These are phyloP conservation scores for Suhomyces wounanorum DNA, from an alignment of 1,139 yeast species.

Conservation along the genomic window DNA sequence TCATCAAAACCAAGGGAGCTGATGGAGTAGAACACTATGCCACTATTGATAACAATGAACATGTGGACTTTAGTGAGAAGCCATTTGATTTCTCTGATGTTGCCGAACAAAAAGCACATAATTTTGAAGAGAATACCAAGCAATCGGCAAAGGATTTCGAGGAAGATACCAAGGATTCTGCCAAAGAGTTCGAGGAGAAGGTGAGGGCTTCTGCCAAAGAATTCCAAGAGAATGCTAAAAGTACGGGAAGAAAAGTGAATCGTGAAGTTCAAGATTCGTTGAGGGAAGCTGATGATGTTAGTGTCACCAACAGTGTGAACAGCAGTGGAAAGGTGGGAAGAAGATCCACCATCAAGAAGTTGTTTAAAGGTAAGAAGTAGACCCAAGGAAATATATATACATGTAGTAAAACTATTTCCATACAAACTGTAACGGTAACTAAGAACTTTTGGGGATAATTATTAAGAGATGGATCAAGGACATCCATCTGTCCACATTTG, in stretches of 20 bases:
- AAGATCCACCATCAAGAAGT: constrained; percentile 25
- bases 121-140: constrained; percentile 4
- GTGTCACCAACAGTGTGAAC: constrained; percentile 8
- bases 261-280: constrained; percentile 4
- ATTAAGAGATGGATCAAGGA: not conserved
- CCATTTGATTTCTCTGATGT: constrained; percentile 6
- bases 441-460: not conserved
- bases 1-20: constrained; percentile 27
- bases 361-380: constrained; percentile 24
- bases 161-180: constrained; percentile 1
- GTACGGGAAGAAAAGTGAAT: constrained; percentile 4
- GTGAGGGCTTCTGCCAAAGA: constrained; percentile 6
- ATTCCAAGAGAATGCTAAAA: constrained; percentile 3
- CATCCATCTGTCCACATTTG: too few relatives aligned
- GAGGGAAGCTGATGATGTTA: constrained; percentile 6
- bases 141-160: constrained; percentile 2
- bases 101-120: constrained; percentile 1
- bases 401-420: not conserved
- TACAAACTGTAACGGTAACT: not conserved
- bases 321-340: constrained; percentile 16
- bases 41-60: constrained; percentile 43
- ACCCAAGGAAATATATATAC: not conserved
- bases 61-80: constrained; percentile 14
- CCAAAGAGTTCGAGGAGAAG: not conserved
- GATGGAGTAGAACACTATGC: constrained; percentile 27